Evolutionary conservation across 169 alveolate genomes (phyloP).

Genomic region (Besnoitia besnoiti): DNA sequence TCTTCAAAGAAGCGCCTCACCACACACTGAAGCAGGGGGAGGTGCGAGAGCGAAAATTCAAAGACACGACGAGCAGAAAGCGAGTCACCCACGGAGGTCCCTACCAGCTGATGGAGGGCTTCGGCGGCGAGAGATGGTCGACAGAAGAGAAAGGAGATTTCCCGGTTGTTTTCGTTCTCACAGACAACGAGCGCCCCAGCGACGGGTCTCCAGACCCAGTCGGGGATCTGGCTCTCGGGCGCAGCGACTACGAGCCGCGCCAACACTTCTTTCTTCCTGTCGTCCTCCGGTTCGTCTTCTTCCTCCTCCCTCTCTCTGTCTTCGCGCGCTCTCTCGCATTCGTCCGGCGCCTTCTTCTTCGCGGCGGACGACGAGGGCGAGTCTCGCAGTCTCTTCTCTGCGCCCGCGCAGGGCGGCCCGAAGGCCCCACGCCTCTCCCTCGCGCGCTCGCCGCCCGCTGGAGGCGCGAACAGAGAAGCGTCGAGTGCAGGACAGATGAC

Average conservation of each 20-base stretch:
- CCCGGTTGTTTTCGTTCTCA: neutral
- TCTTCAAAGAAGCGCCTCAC: too few species aligned
- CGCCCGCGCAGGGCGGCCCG: too few species aligned
- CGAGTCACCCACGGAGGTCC: too few species aligned
- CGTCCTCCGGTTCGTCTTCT: neutral
- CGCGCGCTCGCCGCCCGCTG: neutral
- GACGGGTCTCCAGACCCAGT: neutral
- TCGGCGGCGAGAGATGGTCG: neutral
- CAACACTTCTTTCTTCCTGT: neutral
- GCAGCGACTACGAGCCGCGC: neutral
- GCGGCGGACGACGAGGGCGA: neutral
- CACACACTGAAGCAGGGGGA: too few species aligned
- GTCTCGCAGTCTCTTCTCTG: neutral
- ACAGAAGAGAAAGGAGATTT: neutral
- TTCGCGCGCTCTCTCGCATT: neutral
- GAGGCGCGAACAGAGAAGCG: neutral
- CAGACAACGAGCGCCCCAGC: neutral
- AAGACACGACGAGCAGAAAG: too few species aligned
- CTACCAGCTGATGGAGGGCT: neutral
- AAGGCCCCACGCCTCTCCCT: neutral
- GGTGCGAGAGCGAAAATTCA: too few species aligned
- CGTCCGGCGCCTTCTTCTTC: too few species aligned
- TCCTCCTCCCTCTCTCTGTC: neutral
- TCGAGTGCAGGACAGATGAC: neutral
- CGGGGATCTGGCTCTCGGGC: neutral